Conservation (phyloP, 306 rosid species). For the Sphenostylis stenocarpa region DNA sequence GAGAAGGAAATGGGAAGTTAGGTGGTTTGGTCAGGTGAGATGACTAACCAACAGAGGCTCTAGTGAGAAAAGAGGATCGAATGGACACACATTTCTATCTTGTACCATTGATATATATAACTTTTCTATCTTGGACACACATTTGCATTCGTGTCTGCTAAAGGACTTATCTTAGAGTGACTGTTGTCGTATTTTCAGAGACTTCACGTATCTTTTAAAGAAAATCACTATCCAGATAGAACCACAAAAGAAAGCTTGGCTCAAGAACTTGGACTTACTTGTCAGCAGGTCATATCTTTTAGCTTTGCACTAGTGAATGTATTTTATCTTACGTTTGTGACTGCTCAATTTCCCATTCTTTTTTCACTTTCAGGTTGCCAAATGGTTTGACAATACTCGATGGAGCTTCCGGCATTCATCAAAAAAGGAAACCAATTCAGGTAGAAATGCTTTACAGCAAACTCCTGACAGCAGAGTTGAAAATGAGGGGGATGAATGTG, state of each 20-base stretch:
- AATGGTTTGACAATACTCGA: constrained; percentile 89
- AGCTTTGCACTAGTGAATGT: constrained; percentile 5
- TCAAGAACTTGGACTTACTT: constrained; percentile 69
- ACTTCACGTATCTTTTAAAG: constrained; percentile 69
- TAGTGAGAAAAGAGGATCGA: no score
- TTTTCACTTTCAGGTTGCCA: constrained; percentile 61
- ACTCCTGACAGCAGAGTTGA: constrained; percentile 28
- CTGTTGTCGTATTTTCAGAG: constrained; percentile 54
- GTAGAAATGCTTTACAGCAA: constrained; percentile 36
- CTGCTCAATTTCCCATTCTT: not conserved
- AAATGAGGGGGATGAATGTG: constrained; percentile 32
- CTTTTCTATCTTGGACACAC: not conserved
- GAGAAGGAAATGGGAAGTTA: no score
- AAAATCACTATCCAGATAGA: constrained; percentile 84
- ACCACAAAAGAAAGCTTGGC: constrained; percentile 76
- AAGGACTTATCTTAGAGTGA: not conserved
- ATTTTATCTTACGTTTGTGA: not conserved
- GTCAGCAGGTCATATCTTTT: constrained; percentile 62
- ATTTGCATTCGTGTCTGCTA: not conserved
- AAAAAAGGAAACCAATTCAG: constrained; percentile 33
- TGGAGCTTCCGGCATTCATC: constrained; percentile 67
- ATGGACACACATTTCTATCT: not conserved
- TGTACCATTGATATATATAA: not conserved
- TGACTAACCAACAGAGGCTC: no score
- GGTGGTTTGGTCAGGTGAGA: no score